Base-by-base conservation (phyloP, 352 stramenopile species). In the Globisporangium recalcitrans region DNA sequence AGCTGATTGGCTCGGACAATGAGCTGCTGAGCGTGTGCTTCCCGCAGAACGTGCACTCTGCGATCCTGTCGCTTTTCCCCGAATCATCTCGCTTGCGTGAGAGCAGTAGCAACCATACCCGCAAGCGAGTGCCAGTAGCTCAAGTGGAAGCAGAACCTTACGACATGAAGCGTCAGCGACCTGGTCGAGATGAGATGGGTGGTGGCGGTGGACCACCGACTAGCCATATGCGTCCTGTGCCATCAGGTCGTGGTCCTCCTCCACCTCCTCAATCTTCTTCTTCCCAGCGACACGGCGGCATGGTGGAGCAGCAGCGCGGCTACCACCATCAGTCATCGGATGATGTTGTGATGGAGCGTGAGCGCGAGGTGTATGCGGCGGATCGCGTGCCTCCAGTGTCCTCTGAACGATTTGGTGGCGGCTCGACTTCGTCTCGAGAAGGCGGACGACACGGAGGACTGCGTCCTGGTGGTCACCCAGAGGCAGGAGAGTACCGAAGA, bases 21-120 rank as follows among this genome's bases (percentile, higher is more conserved):
- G 75, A 86, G 49, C 69, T 91, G 9, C 56, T 93, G 21, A 72
- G 57, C 5, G 68, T 64, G 8, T 93, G 84, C 63, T 93, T 93
- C 49, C 82, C 84, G 6, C 62, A 70, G 7, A 93, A 91, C 51
- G 80, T 93, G 26, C 84, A 90, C 57, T 76, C 74, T 4, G 78
- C 78, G 6, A 91, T 93, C 54, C 60, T 88, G 54, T 90, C 80
- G 27, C 68, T 93, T 34, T 74, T 93, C 27, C 71, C 60, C 3
- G 82, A 88, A 19, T 31, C 70, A 26, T 51, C 40, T 27, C 38
- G 53, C 14, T 9, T 48, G 52, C 44, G 24, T n/a, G 29, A 52
- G 11, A 49, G 49, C 5, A 69, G 59, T 2, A 56, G 31, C 24
- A 31, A 27, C 16, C 27, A 58, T 9, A 24, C 53, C 0, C 56